A percentile compares a stretch with the other conserved stretches of the same genome.
Evolutionary conservation across 345 rosid genomes (phyloP).

Genomic region (Raphanus sativus): DNA sequence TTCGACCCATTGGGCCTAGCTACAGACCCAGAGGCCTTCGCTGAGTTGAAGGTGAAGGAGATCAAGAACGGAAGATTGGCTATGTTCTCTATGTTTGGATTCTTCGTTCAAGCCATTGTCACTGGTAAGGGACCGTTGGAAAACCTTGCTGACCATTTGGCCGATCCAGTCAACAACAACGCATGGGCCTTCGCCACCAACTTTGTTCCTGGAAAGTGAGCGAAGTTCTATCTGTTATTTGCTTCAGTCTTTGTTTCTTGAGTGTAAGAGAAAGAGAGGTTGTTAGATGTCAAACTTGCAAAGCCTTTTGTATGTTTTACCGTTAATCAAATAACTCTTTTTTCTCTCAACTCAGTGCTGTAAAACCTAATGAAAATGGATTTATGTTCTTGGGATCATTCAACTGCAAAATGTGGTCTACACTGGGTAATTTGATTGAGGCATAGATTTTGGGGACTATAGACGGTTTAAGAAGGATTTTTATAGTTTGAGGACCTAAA

Average conservation of each 20-base stretch:
- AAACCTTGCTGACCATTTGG: conserved; percentile 51
- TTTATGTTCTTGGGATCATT: neutral
- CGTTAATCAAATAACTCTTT: conserved; percentile 25
- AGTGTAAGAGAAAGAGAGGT: conserved; percentile 26
- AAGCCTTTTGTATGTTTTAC: conserved; percentile 19
- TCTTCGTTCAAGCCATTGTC: conserved; percentile 57
- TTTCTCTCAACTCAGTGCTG: neutral
- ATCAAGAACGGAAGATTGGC: conserved; percentile 62
- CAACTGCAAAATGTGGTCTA: neutral
- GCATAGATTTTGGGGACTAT: no score
- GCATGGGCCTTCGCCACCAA: conserved; percentile 61
- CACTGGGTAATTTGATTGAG: neutral
- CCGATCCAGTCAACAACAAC: conserved; percentile 54
- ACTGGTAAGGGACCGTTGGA: conserved; percentile 53
- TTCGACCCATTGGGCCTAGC: conserved; percentile 56
- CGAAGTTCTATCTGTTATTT: conserved; percentile 13
- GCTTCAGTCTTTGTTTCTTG: conserved; percentile 30
- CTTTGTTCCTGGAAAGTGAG: conserved; percentile 56
- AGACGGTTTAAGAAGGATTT: no score
- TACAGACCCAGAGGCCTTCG: conserved; percentile 83
- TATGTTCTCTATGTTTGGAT: conserved; percentile 60
- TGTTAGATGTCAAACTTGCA: conserved; percentile 26
- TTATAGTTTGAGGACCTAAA: no score
- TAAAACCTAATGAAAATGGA: neutral
- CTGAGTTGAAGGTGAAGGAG: conserved; percentile 82